These are phyloP conservation scores for Acacia crassicarpa DNA, from an alignment of 306 rosid genomes.

Conservation along the genomic window DNA sequence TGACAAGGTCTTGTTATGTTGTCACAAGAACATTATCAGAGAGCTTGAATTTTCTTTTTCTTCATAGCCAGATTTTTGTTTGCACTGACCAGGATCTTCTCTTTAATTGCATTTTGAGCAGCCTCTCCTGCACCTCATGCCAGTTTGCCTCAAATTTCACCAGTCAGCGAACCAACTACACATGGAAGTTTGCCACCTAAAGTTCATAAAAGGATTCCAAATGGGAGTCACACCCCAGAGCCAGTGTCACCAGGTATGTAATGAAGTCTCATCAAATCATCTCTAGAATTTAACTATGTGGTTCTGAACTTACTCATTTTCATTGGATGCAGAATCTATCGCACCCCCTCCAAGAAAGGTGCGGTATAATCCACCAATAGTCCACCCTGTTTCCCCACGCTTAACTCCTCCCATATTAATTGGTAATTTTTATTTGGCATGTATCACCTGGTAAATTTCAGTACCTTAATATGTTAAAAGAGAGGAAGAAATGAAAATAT, in stretches of 20 bases:
- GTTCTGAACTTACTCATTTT: conserved; percentile 22
- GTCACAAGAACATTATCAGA: conserved; percentile 25
- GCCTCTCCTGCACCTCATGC: conserved; percentile 49
- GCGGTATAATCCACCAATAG: conserved; percentile 26
- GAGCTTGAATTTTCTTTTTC: background rate
- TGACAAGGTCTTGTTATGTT: conserved; percentile 21
- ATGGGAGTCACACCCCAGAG: conserved; percentile 28
- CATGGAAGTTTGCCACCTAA: conserved; percentile 58
- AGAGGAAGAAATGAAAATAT: conserved; percentile 5
- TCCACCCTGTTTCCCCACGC: conserved; percentile 30
- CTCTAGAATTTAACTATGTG: conserved; percentile 24
- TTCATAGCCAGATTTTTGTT: background rate
- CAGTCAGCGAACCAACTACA: conserved; percentile 45
- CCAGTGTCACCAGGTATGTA: conserved; percentile 37
- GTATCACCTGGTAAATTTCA: conserved; percentile 38
- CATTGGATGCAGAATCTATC: conserved; percentile 36
- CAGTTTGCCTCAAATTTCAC: conserved; percentile 49
- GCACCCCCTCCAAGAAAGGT: conserved; percentile 40
- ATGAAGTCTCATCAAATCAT: conserved; percentile 20
- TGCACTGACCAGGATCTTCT: conserved; percentile 16
- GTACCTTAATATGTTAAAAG: conserved; percentile 3
- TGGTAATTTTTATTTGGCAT: conserved; percentile 21
- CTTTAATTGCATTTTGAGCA: conserved; percentile 30
- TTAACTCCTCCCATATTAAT: conserved; percentile 37
- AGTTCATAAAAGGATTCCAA: conserved; percentile 41